Percentiles rank a stretch among this genome's conserved stretches.
phyloP scores from a whole-genome alignment of 2,329 filamentous ascomycete species.

The Ophiostoma fasciatum region DNA sequence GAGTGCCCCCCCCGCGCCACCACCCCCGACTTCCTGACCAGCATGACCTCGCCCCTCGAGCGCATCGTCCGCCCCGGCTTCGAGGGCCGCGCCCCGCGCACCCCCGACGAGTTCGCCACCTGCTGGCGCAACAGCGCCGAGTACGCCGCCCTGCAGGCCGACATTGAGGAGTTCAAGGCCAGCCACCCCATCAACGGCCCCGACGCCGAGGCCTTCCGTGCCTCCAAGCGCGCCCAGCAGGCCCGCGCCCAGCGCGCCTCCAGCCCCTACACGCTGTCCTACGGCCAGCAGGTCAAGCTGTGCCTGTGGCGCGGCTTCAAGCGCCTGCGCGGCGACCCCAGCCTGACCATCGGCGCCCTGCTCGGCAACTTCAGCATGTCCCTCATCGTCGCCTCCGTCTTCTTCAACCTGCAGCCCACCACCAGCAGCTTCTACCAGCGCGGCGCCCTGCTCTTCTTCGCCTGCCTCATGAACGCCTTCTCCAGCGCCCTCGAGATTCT shows the following conservation, averaged over 20 bases:
- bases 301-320: conserved; percentile 72
- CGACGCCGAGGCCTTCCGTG: conserved; percentile 42
- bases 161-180: conserved; percentile 41
- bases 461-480: conserved; percentile 75
- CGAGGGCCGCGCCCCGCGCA: conserved; percentile 40
- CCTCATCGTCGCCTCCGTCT: conserved; percentile 65
- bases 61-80: conserved; percentile 40
- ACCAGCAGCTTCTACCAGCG: conserved; percentile 64
- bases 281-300: conserved; percentile 57
- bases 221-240: conserved; percentile 37
- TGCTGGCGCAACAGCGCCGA: conserved; percentile 41
- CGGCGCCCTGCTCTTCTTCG: conserved; percentile 74
- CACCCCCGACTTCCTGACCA: conserved; percentile 57
- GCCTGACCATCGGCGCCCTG: conserved; percentile 51
- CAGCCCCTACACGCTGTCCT: conserved; percentile 75
- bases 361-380: conserved; percentile 63
- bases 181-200: conserved; percentile 38
- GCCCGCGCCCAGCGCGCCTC: conserved; percentile 44
- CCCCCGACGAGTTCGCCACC: conserved; percentile 45
- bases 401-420: conserved; percentile 55
- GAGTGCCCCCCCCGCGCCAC: conserved; percentile 52
- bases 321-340: conserved; percentile 62
- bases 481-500: conserved; percentile 69
- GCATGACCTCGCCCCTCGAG: conserved; percentile 47
- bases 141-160: conserved; percentile 33